Evolutionary conservation across 2,329 filamentous ascomycete species (phyloP), one percentile per base, ranked within the genome.

Genomic region (Pestalotiopsis fici): DNA sequence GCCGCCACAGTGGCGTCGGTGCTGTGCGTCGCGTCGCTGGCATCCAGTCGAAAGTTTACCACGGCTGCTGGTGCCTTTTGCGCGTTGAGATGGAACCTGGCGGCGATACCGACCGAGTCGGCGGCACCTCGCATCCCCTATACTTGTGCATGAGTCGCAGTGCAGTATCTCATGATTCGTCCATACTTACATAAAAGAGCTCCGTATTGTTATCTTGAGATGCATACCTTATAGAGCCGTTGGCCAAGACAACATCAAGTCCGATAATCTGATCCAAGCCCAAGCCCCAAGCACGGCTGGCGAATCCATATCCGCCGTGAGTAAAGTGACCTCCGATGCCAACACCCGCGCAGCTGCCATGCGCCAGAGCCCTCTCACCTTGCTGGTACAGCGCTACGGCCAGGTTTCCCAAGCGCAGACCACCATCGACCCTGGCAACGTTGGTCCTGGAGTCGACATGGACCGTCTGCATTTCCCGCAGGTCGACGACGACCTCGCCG

Each of bases 241-340:
- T 70, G 2, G 76, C 74, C 18, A 84, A 76, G 1, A 87, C 82
- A 0, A 87, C 83, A 35, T 83, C 80, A 2, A 85, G 74, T n/a
- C 76, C 82, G 9, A 82, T 71, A 23, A 88, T 79, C 28, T 82
- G 81, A 67, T 88, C 86, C 59, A 87, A 77, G 1, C 84, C 79
- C 3, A 84, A 75, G n/a, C 86, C 86, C 81, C 83, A 87, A 35
- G 81, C 77, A 3, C 86, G 80, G 2, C 80, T 83, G 11, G 75
- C 73, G 59, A 78, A 75, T 1, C 83, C 83, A 67, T 78, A 84
- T 3, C 82, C 83, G 12, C 84, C 84, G 61, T 85, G 83, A 1
- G 82, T 77, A 56, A 81, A 79, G 69, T 85, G 83, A 0, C 83
- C 83, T 1, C 79, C 82, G 9, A 82, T 72, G 6, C 83, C 82